These are phyloP conservation scores for Neofusicoccum cordaticola DNA, from an alignment of 2,329 filamentous ascomycete species.

Conservation along the genomic window DNA sequence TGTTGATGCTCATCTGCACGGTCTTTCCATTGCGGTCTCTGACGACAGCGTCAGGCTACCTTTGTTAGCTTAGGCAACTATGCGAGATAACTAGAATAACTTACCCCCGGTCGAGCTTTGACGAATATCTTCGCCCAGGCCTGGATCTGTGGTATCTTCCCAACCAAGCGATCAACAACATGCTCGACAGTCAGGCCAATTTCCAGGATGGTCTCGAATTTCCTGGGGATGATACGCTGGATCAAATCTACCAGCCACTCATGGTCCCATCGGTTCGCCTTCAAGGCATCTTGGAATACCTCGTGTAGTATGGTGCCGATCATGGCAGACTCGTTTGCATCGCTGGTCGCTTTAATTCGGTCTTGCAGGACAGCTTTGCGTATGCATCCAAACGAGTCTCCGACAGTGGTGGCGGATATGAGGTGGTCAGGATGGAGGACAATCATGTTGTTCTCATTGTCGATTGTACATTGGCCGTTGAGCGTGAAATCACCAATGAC, in stretches of 20 bases:
- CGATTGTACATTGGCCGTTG: conserved; percentile 72
- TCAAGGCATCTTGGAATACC: conserved; percentile 86
- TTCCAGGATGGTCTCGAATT: conserved; percentile 85
- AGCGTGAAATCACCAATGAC: conserved; percentile 74
- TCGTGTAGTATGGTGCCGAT: conserved; percentile 95
- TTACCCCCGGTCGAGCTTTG: conserved; percentile 64
- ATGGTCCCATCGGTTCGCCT: conserved; percentile 76
- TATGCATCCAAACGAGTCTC: conserved; percentile 92
- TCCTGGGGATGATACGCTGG: conserved; percentile 65
- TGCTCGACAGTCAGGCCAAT: conserved; percentile 72
- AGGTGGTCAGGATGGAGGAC: conserved; percentile 94
- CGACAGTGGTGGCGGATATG: conserved; percentile 89
- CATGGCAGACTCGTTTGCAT: conserved; percentile 74
- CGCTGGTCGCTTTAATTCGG: conserved; percentile 84
- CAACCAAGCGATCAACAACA: conserved; percentile 74
- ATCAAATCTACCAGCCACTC: conserved; percentile 66
- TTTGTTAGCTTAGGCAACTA: conserved; percentile 28
- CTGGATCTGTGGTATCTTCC: conserved; percentile 78
- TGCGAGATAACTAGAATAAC: conserved; percentile 21
- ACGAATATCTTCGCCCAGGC: conserved; percentile 84
- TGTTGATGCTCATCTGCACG: conserved; percentile 81
- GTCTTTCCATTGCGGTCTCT: conserved; percentile 76
- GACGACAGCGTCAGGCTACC: conserved; percentile 66
- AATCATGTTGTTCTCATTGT: conserved; percentile 78
- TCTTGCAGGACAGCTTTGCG: conserved; percentile 92